Base-by-base conservation (phyloP, 352 stramenopile species). In the Phytopythium delawarense region DNA sequence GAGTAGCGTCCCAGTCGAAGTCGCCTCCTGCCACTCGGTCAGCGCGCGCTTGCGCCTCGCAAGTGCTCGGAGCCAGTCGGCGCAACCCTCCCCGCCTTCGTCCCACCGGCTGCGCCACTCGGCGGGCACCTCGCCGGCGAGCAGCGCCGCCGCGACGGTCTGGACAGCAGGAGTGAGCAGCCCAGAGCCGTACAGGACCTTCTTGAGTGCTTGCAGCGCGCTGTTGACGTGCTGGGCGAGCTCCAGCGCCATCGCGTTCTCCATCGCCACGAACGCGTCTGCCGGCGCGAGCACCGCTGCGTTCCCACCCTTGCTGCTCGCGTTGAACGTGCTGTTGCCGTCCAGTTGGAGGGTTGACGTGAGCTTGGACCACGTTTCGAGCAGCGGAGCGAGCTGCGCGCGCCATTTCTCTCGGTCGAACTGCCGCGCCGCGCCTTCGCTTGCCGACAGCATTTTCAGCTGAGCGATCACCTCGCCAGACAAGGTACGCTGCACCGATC, bases 361-460 rank as follows among this genome's bases (percentile, higher is more conserved):
- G 51, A 96, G 71, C 59, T 97, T 95, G 20, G 69, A 67, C 94
- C 94, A 98, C 37, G 79, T 87, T 51, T 97, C 86, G 39, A 98
- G 70, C 9, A 98, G 57, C n/a, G 94, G 94, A 0, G 78, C 82
- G 15, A 98, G 83, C 61, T 95, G 75, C n/a, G 67, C 72, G 49
- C 86, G 75, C 94, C 93, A 98, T 53, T 92, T 88, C 45, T 98
- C 90, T 25, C 91, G 79, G 69, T 98, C 91, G 61, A 98, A 98
- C n/a, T 79, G 87, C 1, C 78, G 78, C 0, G 67, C 74, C 3
- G 68, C 71, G 13, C 81, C 70, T 55, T 87, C 77, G 58, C 71
- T 91, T 28, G 84, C 75, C 12, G 79, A 87, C 11, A 98, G 78
- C 61, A 81, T 78, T 50, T 96, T 86, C 30, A 98, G 77, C 56